A percentile compares a stretch with the other conserved stretches of the same genome.
Evolutionary conservation across 352 stramenopile species (phyloP).

Genomic region (Phytophthora ohioensis): DNA sequence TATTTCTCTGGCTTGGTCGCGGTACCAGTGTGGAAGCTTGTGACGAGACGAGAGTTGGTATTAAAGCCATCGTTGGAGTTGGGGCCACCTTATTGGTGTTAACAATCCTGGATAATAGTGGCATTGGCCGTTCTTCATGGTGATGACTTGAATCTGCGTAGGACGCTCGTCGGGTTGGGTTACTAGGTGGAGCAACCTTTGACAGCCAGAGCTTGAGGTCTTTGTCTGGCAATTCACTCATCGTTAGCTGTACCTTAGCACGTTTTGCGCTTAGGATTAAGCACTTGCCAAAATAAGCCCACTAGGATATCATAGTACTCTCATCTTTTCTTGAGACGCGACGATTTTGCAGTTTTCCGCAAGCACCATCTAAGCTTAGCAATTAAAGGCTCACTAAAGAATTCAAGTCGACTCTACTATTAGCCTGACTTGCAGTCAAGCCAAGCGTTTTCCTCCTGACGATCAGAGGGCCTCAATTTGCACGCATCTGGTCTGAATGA

Average conservation of each 20-base stretch:
- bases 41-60: background rate
- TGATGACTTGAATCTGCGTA: background rate
- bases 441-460: too few relatives aligned
- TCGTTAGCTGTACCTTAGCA: background rate
- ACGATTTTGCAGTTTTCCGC: background rate
- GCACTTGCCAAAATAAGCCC: background rate
- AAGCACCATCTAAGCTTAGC: background rate
- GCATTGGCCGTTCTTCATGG: background rate
- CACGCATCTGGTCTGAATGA: too few relatives aligned
- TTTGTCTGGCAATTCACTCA: constrained; percentile 4
- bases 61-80: background rate
- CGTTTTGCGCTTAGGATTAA: background rate
- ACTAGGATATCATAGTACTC: background rate
- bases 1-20: constrained; percentile 1
- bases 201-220: constrained; percentile 17
- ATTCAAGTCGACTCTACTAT: too few relatives aligned
- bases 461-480: too few relatives aligned
- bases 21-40: background rate
- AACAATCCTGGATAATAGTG: background rate
- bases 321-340: background rate
- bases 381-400: background rate
- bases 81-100: constrained; percentile 2
- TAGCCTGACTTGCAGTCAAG: too few relatives aligned
- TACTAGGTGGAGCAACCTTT: constrained; percentile 6
- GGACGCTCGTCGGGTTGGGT: background rate